Evolutionary conservation across 345 rosid genomes (phyloP).

Genomic region (Streptanthus diversifolius): DNA sequence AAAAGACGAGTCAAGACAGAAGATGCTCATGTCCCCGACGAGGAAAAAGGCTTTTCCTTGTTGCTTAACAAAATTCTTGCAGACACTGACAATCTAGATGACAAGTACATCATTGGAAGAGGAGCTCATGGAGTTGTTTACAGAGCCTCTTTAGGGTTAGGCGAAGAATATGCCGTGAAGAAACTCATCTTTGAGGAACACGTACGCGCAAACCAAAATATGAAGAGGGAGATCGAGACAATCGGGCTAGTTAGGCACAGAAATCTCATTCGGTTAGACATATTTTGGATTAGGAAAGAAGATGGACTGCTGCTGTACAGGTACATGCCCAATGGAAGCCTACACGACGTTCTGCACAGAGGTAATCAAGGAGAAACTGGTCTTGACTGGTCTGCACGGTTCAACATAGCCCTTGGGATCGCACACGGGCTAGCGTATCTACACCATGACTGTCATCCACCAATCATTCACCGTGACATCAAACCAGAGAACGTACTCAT

Average conservation of each 20-base stretch:
- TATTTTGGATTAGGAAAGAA: slow-evolving; percentile 68
- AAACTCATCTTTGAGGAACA: slow-evolving; percentile 46
- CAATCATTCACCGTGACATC: slow-evolving; percentile 73
- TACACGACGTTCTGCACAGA: slow-evolving; percentile 52
- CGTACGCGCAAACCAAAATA: slow-evolving; percentile 41
- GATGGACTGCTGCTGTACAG: slow-evolving; percentile 59
- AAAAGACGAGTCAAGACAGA: slow-evolving; percentile 36
- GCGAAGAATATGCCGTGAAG: slow-evolving; percentile 57
- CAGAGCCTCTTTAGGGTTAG: slow-evolving; percentile 50
- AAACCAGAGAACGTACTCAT: slow-evolving; percentile 79
- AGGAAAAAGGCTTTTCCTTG: slow-evolving; percentile 45
- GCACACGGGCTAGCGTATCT: slow-evolving; percentile 81
- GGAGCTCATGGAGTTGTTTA: slow-evolving; percentile 85
- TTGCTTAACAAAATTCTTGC: slow-evolving; percentile 54
- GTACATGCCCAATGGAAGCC: slow-evolving; percentile 80
- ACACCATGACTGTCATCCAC: slow-evolving; percentile 72
- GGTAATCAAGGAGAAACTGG: slow-evolving; percentile 20
- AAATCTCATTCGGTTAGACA: slow-evolving; percentile 63
- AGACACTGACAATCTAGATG: slow-evolving; percentile 44
- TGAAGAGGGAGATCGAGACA: slow-evolving; percentile 69
- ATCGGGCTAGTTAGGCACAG: slow-evolving; percentile 63
- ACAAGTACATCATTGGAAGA: slow-evolving; percentile 40
- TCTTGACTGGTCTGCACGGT: slow-evolving; percentile 61
- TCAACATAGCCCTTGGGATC: slow-evolving; percentile 60
- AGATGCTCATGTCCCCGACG: slow-evolving; percentile 38